A percentile compares a stretch with the other conserved stretches of the same genome.
phyloP scores from a whole-genome alignment of 345 rosid species.

The Physaria fendleri region DNA sequence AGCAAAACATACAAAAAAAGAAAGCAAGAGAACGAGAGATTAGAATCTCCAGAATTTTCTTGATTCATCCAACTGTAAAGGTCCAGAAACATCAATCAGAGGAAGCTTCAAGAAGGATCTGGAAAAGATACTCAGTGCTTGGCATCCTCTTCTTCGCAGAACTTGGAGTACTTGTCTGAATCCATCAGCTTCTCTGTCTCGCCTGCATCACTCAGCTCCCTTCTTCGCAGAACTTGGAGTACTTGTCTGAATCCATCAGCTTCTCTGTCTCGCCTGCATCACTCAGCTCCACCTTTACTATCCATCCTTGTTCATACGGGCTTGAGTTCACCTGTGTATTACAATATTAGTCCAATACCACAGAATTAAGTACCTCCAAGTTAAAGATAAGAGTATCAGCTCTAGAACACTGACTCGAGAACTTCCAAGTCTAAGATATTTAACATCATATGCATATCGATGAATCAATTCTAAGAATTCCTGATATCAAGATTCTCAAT shows the following conservation, averaged over 20 bases:
- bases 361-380: background rate
- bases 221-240: conserved; percentile 89
- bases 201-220: conserved; percentile 46
- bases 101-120: background rate
- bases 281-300: conserved; percentile 64
- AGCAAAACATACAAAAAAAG: background rate
- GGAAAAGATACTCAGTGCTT: conserved; percentile 41
- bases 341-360: background rate
- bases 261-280: conserved; percentile 50
- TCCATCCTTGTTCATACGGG: conserved; percentile 84
- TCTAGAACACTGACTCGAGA: background rate
- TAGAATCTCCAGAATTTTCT: conserved; percentile 1
- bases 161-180: conserved; percentile 67
- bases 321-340: conserved; percentile 64
- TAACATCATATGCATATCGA: background rate
- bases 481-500: background rate
- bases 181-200: conserved; percentile 72
- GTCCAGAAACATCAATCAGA: conserved; percentile 5
- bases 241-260: conserved; percentile 72
- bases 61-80: background rate
- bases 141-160: conserved; percentile 95
- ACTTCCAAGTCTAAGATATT: background rate
- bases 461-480: background rate
- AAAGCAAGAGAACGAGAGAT: background rate
- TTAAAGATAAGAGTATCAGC: background rate